Evolutionary conservation across 257 asterid genomes (phyloP).

Genomic region (Capsicum pubescens): DNA sequence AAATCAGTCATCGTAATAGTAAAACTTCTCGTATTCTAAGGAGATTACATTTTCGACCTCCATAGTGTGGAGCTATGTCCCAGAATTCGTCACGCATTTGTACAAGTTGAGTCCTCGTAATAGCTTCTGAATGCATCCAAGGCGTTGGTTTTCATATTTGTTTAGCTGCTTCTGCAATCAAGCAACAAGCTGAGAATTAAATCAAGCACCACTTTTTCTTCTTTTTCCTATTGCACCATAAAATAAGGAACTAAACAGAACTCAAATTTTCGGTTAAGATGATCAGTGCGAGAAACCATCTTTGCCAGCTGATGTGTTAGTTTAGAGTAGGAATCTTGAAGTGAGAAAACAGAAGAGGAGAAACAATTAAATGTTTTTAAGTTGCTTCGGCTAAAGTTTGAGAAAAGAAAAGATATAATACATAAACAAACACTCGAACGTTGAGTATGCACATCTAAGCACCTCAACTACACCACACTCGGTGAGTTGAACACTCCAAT

Average conservation of each 20-base stretch:
- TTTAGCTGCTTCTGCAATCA: conserved; percentile 56
- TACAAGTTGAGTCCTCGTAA: conserved; percentile 59
- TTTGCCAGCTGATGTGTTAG: too few species aligned
- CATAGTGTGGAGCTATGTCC: too few species aligned
- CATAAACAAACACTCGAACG: too few species aligned
- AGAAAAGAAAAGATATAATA: neutral
- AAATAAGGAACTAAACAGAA: neutral
- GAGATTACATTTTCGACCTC: too few species aligned
- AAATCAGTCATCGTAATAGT: too few species aligned
- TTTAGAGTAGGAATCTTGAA: too few species aligned
- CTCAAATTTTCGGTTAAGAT: neutral
- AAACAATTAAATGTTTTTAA: neutral
- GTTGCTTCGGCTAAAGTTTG: neutral
- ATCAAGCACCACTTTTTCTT: neutral
- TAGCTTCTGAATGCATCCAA: conserved; percentile 70
- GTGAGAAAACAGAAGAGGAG: neutral
- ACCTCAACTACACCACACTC: too few species aligned
- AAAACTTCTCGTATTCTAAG: too few species aligned
- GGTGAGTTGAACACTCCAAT: too few species aligned
- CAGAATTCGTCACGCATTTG: conserved; percentile 77
- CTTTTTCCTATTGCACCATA: neutral
- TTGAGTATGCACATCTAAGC: too few species aligned
- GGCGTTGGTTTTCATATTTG: conserved; percentile 73
- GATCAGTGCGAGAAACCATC: too few species aligned
- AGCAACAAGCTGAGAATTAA: neutral